phyloP scores from a whole-genome alignment of 129 eudicot species.

The Lonicera japonica region DNA sequence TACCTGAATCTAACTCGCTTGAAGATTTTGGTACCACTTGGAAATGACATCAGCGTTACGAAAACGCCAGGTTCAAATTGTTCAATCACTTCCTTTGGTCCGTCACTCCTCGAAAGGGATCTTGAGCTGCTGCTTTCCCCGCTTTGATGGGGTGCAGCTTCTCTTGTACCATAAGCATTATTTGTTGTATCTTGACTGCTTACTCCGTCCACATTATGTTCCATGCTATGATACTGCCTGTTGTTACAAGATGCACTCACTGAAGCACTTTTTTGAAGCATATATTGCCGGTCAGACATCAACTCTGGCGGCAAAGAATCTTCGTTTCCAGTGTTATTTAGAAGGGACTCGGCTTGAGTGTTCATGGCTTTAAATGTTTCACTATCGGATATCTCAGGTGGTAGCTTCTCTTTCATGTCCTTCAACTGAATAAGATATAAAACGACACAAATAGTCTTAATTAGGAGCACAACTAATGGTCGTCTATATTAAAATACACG shows the following conservation, averaged over 20 bases:
- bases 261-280: slow-evolving; percentile 14
- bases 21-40: slow-evolving; percentile 61
- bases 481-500: too few species aligned
- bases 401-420: slow-evolving; percentile 46
- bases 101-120: slow-evolving; percentile 25
- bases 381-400: slow-evolving; percentile 36
- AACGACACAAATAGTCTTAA: neutral
- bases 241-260: slow-evolving; percentile 15
- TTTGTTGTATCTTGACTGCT: slow-evolving; percentile 17
- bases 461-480: too few species aligned
- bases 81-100: slow-evolving; percentile 58
- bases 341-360: slow-evolving; percentile 34
- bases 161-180: slow-evolving; percentile 20
- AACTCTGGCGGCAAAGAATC: slow-evolving; percentile 15
- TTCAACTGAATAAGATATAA: slow-evolving; percentile 40
- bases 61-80: slow-evolving; percentile 92
- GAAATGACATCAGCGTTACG: slow-evolving; percentile 45
- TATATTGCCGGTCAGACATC: slow-evolving; percentile 11
- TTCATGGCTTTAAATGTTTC: slow-evolving; percentile 40
- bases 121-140: slow-evolving; percentile 8
- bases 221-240: slow-evolving; percentile 18
- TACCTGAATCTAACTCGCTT: slow-evolving; percentile 92
- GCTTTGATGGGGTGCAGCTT: slow-evolving; percentile 14
- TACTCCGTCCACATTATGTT: slow-evolving; percentile 25
- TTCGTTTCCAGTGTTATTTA: slow-evolving; percentile 28